Evolutionary conservation across 495 filamentous ascomycete genomes (phyloP).

Genomic region (Tuber aestivum): DNA sequence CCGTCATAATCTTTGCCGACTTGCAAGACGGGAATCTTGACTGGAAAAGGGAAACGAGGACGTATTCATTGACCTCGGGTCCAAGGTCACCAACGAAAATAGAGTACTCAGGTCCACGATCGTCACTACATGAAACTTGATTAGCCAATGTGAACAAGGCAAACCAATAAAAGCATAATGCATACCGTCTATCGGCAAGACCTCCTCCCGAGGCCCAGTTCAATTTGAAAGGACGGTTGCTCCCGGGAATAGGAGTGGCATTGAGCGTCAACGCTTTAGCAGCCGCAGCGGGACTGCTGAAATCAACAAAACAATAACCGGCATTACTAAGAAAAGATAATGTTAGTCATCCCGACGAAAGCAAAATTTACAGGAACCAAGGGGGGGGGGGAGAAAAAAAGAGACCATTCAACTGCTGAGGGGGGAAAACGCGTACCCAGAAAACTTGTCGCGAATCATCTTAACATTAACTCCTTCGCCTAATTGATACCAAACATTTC

Average conservation of each 20-base stretch:
- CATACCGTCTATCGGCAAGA: slow-evolving; percentile 83
- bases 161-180: slow-evolving; percentile 17
- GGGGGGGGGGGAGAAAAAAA: neutral
- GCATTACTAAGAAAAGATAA: slow-evolving; percentile 72
- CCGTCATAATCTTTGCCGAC: slow-evolving; percentile 99
- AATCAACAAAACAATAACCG: slow-evolving; percentile 98
- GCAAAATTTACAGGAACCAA: neutral
- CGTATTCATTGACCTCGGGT: slow-evolving; percentile 98
- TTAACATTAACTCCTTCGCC: slow-evolving; percentile 95
- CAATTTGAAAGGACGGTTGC: slow-evolving; percentile 90
- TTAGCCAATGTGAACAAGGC: slow-evolving; percentile 10
- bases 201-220: slow-evolving; percentile 99
- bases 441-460: slow-evolving; percentile 99
- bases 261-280: slow-evolving; percentile 85
- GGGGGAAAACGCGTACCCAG: slow-evolving; percentile 63
- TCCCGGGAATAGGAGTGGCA: slow-evolving; percentile 87
- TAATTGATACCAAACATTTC: slow-evolving; percentile 84
- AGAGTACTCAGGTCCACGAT: slow-evolving; percentile 89
- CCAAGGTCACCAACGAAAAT: slow-evolving; percentile 98
- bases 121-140: slow-evolving; percentile 58
- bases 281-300: slow-evolving; percentile 73
- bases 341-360: slow-evolving; percentile 15
- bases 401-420: neutral
- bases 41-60: slow-evolving; percentile 94
- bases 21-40: slow-evolving; percentile 94